These are phyloP conservation scores for Xerocomus brunneocitrinus DNA, from an alignment of 768 basidiomycete genomes.

Conservation along the genomic window DNA sequence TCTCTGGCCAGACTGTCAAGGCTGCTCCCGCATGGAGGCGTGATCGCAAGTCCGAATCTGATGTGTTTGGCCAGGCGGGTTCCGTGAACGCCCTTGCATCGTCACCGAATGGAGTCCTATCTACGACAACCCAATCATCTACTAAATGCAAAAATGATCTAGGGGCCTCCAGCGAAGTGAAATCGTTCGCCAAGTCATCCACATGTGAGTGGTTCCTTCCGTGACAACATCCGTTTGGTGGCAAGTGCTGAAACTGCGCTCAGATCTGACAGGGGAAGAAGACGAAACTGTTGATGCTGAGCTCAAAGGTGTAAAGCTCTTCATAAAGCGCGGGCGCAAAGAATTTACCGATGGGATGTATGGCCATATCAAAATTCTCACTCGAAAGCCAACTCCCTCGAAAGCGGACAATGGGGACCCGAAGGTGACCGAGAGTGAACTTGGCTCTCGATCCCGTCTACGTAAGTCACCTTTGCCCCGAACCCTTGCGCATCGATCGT, in stretches of 20 bases:
- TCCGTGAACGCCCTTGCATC: constrained; percentile 9
- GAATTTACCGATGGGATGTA: constrained; percentile 57
- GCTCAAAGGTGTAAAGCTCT: constrained; percentile 58
- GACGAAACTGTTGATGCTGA: constrained; percentile 53
- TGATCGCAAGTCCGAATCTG: constrained; percentile 5
- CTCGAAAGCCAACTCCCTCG: constrained; percentile 23
- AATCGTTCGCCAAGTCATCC: constrained; percentile 7
- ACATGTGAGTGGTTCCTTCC: constrained; percentile 13
- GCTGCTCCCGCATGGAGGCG: constrained; percentile 26
- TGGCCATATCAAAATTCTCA: constrained; percentile 58
- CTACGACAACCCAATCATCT: neutral
- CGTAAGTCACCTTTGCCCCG: constrained; percentile 27
- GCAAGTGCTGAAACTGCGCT: constrained; percentile 1
- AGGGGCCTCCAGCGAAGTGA: neutral
- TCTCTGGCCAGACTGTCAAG: constrained; percentile 12
- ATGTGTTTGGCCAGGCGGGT: constrained; percentile 7
- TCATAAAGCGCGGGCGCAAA: constrained; percentile 34
- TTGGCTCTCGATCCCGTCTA: constrained; percentile 25
- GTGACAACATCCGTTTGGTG: neutral
- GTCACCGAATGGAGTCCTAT: constrained; percentile 17
- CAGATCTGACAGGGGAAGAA: constrained; percentile 58
- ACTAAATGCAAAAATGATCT: neutral
- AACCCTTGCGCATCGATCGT: constrained; percentile 18
- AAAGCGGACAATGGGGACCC: neutral
- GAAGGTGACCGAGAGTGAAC: constrained; percentile 5